Evolutionary conservation across 1,139 yeast species (phyloP).

Genomic region (Taphrina flavorubra): DNA sequence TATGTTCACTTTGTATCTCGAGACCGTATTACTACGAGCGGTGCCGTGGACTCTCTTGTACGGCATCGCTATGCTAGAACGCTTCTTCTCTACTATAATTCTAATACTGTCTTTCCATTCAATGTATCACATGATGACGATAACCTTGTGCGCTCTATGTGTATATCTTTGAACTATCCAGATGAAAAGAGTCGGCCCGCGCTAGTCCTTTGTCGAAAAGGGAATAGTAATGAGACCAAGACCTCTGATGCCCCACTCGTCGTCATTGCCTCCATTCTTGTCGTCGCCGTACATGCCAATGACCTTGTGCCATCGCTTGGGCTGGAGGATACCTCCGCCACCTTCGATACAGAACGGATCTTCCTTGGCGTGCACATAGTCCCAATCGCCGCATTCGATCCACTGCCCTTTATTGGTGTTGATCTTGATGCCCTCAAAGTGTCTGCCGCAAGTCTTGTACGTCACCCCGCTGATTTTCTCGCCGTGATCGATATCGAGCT

Average conservation of each 20-base stretch:
- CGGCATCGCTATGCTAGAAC: too few relatives aligned
- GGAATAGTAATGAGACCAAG: conserved; percentile 7
- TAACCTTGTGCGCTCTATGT: too few relatives aligned
- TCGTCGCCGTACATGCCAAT: conserved; percentile 7
- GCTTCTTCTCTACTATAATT: too few relatives aligned
- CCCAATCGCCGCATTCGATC: conserved; percentile 15
- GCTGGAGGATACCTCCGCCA: not conserved
- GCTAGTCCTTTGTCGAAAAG: not conserved
- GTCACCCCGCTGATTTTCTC: not conserved
- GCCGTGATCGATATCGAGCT: not conserved
- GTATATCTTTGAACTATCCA: too few relatives aligned
- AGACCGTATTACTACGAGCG: too few relatives aligned
- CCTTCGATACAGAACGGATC: not conserved
- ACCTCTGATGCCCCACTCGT: conserved; percentile 5
- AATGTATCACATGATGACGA: too few relatives aligned
- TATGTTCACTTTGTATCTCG: too few relatives aligned
- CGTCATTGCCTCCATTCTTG: not conserved
- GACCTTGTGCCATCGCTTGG: not conserved
- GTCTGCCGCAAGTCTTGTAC: conserved; percentile 1
- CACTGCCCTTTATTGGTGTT: not conserved
- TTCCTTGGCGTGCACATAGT: not conserved
- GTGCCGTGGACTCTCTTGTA: too few relatives aligned
- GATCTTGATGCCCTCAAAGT: conserved; percentile 9
- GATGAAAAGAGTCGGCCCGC: too few relatives aligned
- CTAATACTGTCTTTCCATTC: too few relatives aligned